Conservation (phyloP, 2,329 filamentous ascomycete genomes). For the Amesomyces nigricolor region DNA sequence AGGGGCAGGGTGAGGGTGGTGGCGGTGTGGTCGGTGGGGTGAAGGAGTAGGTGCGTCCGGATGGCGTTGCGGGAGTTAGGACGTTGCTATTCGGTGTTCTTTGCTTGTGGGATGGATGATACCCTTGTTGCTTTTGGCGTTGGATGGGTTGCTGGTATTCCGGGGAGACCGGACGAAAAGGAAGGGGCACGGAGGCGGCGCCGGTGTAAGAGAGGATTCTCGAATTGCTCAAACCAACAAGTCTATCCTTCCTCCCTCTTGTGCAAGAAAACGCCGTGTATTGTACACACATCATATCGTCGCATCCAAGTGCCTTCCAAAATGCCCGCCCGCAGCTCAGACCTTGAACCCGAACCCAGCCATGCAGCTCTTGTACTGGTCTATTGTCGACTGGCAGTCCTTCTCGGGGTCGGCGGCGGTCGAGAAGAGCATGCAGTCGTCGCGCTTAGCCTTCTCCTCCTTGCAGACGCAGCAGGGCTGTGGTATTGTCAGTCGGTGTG, state of each 20-base stretch:
- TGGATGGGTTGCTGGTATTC: neutral
- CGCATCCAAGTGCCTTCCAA: neutral
- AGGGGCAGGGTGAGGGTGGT: neutral
- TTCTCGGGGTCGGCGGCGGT: constrained; percentile 72
- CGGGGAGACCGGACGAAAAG: neutral
- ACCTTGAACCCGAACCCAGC: constrained; percentile 82
- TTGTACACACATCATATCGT: constrained; percentile 14
- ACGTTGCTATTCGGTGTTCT: neutral
- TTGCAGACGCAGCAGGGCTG: constrained; percentile 98
- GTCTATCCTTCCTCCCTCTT: constrained; percentile 12
- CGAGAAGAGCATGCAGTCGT: constrained; percentile 99
- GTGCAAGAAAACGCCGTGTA: constrained; percentile 13
- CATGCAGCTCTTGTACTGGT: constrained; percentile 89
- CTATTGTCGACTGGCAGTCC: constrained; percentile 77
- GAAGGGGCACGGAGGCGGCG: neutral
- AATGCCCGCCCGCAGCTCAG: constrained; percentile 27
- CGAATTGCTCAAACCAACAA: constrained; percentile 5
- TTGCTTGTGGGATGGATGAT: constrained; percentile 2
- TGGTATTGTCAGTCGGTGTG: neutral
- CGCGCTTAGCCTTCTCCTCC: constrained; percentile 82
- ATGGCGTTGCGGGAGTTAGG: neutral
- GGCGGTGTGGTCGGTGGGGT: neutral
- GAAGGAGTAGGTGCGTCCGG: neutral
- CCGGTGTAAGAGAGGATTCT: constrained; percentile 3
- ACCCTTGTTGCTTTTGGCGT: constrained; percentile 9